Evolutionary conservation across 1,284 basidiomycete genomes (phyloP), one percentile per base, ranked within the genome.

Genomic region (Gomphus sp.): DNA sequence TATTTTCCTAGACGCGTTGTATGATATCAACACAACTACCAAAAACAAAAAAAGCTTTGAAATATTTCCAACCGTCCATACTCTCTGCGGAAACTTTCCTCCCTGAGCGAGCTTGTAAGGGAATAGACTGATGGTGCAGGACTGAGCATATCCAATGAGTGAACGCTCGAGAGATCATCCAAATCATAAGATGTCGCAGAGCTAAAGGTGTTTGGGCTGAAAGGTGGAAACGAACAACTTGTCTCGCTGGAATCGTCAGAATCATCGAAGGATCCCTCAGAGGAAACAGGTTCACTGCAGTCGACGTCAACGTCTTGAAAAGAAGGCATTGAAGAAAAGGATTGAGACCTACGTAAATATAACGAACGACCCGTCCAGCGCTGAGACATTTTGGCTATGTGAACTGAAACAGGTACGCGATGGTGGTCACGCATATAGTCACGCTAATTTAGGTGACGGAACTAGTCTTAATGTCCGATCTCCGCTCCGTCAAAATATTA

Each of bases 111-210:
- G 62, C 76, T 80, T 0, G 84, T 83, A 66, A 87, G 68, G 0
- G 87, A 88, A 65, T 78, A 76, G 6, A 88, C 77, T n/a, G 87
- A 89, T 7, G 81, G 83, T 9, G 72, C 69, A 3, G 87, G 86
- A 2, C 55, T 56, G 16, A 12, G 36, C 54, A 55, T 45, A 10
- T 14, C 12, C 9, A 11, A 25, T 16, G 36, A 55, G 34, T 47
- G 34, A 10, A 37, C 31, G 12, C 51, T 37, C 31, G 9, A 4
- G 22, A 18, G 18, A 1, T 37, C 55, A 7, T 52, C 34, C 11
- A 8, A 14, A 5, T 52, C 51, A 34, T 52, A 18, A n/a, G 51
- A 37, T 1, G 51, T 52, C 0, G 51, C 18, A 6, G 51, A 52
- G 18, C 33, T 52, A 22, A 3, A 52, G 22, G 51, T 11, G 22